Percentiles rank a stretch among this genome's conserved stretches.
phyloP scores from a whole-genome alignment of 1,284 basidiomycete genomes.

The Leccinum pachyderme region DNA sequence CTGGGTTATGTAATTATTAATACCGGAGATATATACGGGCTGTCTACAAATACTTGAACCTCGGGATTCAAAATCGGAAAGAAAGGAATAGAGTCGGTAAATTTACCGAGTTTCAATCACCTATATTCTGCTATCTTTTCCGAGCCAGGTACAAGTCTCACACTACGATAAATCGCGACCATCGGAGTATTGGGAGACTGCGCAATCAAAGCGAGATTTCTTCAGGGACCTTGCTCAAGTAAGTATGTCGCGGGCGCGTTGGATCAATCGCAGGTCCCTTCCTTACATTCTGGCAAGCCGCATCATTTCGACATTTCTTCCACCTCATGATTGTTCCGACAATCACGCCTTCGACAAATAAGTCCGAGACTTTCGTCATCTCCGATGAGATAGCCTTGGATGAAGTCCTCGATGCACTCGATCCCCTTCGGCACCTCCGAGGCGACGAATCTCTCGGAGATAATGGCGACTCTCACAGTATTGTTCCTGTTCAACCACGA shows the following conservation, averaged over 20 bases:
- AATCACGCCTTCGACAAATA: neutral
- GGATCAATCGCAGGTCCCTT: neutral
- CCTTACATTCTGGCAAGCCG: neutral
- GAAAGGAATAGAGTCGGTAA: neutral
- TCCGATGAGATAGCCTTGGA: slow-evolving; percentile 42
- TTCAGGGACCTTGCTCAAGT: neutral
- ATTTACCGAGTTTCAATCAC: neutral
- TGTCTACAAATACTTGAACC: neutral
- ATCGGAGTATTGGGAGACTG: neutral
- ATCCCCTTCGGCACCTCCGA: slow-evolving; percentile 67
- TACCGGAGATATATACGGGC: too few relatives aligned
- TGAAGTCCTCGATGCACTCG: slow-evolving; percentile 53
- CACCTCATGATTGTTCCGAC: slow-evolving; percentile 9
- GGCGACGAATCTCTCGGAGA: slow-evolving; percentile 31
- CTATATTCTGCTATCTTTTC: neutral
- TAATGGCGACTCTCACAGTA: slow-evolving; percentile 29
- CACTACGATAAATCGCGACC: too few relatives aligned
- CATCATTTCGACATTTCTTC: slow-evolving; percentile 1
- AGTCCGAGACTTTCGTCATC: slow-evolving; percentile 11
- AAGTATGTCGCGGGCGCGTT: neutral
- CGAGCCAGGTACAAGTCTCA: neutral
- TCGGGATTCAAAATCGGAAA: neutral
- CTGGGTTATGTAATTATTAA: neutral
- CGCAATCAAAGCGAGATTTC: neutral
- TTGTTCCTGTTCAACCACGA: slow-evolving; percentile 58